These are phyloP conservation scores for Mycena crocata DNA, from an alignment of 768 basidiomycete genomes.

Conservation along the genomic window DNA sequence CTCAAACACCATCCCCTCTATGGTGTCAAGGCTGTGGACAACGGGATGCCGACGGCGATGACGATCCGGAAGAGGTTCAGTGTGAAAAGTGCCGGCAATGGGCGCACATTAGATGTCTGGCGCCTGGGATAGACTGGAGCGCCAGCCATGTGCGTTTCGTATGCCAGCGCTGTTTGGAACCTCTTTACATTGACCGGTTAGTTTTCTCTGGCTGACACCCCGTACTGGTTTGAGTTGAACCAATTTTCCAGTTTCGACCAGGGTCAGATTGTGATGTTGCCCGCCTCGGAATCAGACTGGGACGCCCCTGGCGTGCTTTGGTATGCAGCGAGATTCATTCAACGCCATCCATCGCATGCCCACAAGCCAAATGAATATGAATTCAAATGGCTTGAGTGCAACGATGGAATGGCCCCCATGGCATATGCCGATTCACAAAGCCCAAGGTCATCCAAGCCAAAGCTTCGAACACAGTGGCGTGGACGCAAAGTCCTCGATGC, in stretches of 20 bases:
- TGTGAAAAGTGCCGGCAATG: constrained; percentile 5
- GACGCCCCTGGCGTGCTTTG: not conserved
- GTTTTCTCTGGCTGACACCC: not conserved
- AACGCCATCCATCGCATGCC: not conserved
- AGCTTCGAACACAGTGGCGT: too few species aligned
- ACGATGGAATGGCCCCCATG: not conserved
- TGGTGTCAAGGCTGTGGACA: constrained; percentile 13
- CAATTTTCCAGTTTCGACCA: not conserved
- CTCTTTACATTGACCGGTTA: not conserved
- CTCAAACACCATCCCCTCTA: not conserved
- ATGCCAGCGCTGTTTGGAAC: not conserved
- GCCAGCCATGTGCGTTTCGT: not conserved
- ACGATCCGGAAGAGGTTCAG: constrained; percentile 15
- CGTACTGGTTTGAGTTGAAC: not conserved
- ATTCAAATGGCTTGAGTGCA: constrained; percentile 5
- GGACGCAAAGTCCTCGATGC: too few species aligned
- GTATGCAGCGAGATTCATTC: constrained; percentile 8
- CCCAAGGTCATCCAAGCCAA: too few species aligned
- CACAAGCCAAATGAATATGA: not conserved
- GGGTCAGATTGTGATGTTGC: not conserved
- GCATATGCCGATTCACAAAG: too few species aligned
- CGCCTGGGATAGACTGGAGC: not conserved
- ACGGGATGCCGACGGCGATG: constrained; percentile 4
- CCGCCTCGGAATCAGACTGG: not conserved
- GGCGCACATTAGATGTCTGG: constrained; percentile 8